Base-by-base conservation (phyloP, 768 basidiomycete species). In the Lepiota brunneoincarnata region DNA sequence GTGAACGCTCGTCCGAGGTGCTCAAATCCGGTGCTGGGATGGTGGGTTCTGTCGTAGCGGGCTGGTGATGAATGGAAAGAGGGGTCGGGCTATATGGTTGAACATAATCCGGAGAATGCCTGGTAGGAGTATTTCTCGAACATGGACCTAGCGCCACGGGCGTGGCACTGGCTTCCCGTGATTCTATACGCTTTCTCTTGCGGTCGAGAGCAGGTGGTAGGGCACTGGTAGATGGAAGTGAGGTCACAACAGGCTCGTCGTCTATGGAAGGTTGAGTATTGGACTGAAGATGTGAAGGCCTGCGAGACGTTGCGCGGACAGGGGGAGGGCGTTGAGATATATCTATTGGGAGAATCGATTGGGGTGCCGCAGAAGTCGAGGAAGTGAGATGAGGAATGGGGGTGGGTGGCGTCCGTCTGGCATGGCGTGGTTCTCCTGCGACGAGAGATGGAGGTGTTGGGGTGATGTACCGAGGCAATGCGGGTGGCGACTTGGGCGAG, bases 401-500 rank as follows among this genome's bases (percentile, higher is more conserved):
- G 39, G 14, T 40, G 20, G 18, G 20, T 12, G 20, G 5, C 11
- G 24, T 21, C 21, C 9, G 24, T 23, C 20, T 4, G 10, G 41
- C 18, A 24, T 17, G 41, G 21, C 23, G 11, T 20, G 41, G 35
- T n/a, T 18, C 20, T 15, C 18, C 51, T 39, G 51, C 28, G 15
- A 37, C 10, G 10, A 18, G 21, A 36, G 44, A 54, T 31, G 43
- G 40, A 21, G 17, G 23, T 20, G 6, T 11, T 21, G 44, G 15
- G 26, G 23, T 26, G 15, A 20, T 46, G 14, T 36, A 21, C 31
- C 10, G 35, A 17, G 43, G n/a, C 12, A 18, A 14, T 11, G n/a
- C 15, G 17, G 28, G 12, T 38, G 52, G 39, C 11, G 52, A 26
- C 44, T 54, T 37, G 44, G 52, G 52, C 52, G 37, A 54, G 46